Evolutionary conservation across 169 alveolate species (phyloP).

Genomic region (Eimeria brunetti): DNA sequence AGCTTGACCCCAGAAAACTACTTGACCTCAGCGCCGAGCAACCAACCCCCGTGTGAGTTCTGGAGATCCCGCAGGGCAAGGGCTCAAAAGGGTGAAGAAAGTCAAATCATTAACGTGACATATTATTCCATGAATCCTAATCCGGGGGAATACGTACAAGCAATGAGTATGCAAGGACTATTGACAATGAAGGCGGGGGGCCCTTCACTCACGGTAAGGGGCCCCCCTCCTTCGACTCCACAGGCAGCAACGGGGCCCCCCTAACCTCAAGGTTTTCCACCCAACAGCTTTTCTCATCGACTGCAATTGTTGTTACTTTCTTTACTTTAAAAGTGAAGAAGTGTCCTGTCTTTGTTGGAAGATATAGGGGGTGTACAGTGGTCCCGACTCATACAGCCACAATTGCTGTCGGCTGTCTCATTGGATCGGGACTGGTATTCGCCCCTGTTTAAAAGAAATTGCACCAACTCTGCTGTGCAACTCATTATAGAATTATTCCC

Average conservation of each 20-base stretch:
- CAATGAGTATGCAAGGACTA: too few species aligned
- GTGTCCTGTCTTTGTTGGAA: not conserved
- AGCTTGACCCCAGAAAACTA: not conserved
- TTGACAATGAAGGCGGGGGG: not conserved
- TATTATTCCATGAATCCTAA: not conserved
- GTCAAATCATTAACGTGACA: not conserved
- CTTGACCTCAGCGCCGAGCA: not conserved
- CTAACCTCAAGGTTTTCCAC: not conserved
- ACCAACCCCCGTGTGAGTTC: not conserved
- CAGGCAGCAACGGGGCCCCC: not conserved
- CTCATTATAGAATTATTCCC: not conserved
- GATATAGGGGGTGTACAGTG: not conserved
- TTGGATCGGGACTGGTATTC: conserved; percentile 24
- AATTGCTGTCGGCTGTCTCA: conserved; percentile 7
- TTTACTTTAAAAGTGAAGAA: not conserved
- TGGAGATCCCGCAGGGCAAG: not conserved
- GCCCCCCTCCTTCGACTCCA: not conserved
- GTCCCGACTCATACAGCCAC: not conserved
- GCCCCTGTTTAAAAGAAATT: not conserved
- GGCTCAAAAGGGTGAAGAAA: too few species aligned
- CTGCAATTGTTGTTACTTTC: not conserved
- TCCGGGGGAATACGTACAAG: not conserved
- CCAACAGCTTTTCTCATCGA: not conserved
- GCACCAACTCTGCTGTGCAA: not conserved
- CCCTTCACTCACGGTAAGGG: not conserved